Evolutionary conservation across 768 basidiomycete species (phyloP), one percentile per base, ranked within the genome.

Genomic region (Bullera alba): DNA sequence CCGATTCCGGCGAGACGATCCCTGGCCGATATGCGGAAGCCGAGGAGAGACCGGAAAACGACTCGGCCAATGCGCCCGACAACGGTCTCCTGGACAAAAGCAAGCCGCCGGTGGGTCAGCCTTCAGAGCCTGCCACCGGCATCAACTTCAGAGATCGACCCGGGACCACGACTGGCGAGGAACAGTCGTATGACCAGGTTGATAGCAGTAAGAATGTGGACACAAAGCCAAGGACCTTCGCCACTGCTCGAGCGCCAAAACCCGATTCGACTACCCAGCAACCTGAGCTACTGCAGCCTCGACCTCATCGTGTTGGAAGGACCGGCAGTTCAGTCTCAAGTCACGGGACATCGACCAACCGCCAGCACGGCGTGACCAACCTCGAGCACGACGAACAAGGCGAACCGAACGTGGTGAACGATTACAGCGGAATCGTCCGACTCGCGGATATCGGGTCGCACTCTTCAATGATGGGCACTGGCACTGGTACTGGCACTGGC

Each of bases 401-500:
- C n/a, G 48, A 58, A 16, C 49, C 23, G 5, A 34, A 51, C 2
- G 39, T 67, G 17, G 39, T 63, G 34, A 49, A 53, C 16, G 67
- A 69, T 41, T 61, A 63, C 22, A 54, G 54, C 32, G 61, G 63
- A 2, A 69, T 69, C 42, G 57, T 69, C 7, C 48, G 63, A 21
- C 48, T 67, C 2, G 54, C 50, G 16, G 61, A 54, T 27, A 48
- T 51, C 2, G 61, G 58, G 14, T 48, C 53, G 15, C 25, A 50
- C 23, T n/a, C 23, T 2, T 47, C 48, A 3, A 50, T 35, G 25
- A 28, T 12, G 3, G 54, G 61, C 10, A 53, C 34, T 2, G 53
- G 49, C n/a, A 41, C 25, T 0, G 52, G 49, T 14, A 43, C 28
- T 21, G 54, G 61, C 14, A 42, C 46, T 12, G 50, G 56, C 16